Conservation (phyloP, 306 rosid genomes). For the Quillaja saponaria region DNA sequence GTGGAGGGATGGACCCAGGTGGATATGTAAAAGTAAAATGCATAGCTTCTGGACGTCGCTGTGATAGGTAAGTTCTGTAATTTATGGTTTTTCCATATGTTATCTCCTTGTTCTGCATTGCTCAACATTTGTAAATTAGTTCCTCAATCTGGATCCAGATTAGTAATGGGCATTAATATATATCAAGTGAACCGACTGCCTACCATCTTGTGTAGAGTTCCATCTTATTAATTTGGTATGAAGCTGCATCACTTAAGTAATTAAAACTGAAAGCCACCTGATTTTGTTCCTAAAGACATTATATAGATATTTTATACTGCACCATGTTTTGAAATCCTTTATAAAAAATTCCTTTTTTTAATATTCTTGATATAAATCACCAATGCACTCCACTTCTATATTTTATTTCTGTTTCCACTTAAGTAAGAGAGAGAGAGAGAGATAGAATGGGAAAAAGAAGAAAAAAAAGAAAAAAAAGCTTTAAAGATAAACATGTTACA, state of each 20-base stretch:
- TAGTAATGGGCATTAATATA: constrained; percentile 11
- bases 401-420: no score
- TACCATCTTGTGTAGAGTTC: not conserved
- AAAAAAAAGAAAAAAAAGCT: no score
- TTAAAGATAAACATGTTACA: no score
- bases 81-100: constrained; percentile 9
- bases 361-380: no score
- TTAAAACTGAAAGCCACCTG: not conserved
- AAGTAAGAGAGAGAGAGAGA: no score
- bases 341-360: no score
- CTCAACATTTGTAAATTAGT: constrained; percentile 26
- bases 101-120: constrained; percentile 8
- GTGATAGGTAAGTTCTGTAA: constrained; percentile 58
- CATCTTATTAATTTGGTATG: not conserved
- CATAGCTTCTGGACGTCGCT: constrained; percentile 74
- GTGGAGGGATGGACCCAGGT: constrained; percentile 98
- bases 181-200: not conserved
- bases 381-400: no score
- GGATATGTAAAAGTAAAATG: constrained; percentile 93
- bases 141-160: constrained; percentile 11
- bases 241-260: not conserved
- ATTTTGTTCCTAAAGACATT: not conserved
- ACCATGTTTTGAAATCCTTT: no score
- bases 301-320: no score
- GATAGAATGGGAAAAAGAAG: no score